A percentile compares a stretch with the other conserved stretches of the same genome.
These are phyloP conservation scores for Boletus sp. DNA, from an alignment of 1,284 basidiomycete genomes.

Conservation along the genomic window DNA sequence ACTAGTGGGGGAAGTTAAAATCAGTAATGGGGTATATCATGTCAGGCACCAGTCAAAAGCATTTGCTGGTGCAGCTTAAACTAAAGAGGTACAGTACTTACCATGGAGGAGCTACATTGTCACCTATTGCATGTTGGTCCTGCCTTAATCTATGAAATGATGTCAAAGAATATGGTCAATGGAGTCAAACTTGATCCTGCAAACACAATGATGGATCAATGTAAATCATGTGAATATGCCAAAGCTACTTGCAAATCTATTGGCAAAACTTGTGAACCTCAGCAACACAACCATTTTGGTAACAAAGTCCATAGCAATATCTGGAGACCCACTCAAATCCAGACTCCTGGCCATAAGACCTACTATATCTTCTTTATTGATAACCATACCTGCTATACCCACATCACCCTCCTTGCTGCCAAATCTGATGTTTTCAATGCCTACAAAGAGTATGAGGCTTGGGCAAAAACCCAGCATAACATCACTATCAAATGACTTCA, in stretches of 20 bases:
- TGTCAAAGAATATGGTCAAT: background rate
- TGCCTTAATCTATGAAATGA: background rate
- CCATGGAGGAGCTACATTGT: background rate
- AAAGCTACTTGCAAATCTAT: background rate
- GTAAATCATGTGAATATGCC: background rate
- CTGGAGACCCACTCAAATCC: background rate
- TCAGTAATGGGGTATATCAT: background rate
- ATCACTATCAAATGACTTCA: background rate
- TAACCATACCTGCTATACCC: background rate
- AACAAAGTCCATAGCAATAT: background rate
- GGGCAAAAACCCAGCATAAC: background rate
- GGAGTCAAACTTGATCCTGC: background rate
- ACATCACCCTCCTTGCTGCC: background rate
- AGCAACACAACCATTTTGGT: background rate
- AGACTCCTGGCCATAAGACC: background rate
- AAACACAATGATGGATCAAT: background rate
- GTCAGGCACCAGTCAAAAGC: background rate
- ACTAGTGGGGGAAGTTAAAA: too few species aligned
- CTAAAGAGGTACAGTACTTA: background rate
- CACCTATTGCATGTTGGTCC: fast-evolving
- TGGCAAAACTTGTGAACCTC: background rate
- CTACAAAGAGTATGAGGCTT: background rate
- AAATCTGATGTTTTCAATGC: background rate
- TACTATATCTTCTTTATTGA: background rate
- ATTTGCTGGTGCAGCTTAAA: too few species aligned